Percentiles rank a stretch among this genome's conserved stretches.
Conservation (phyloP, 768 basidiomycete species). For the Russula sp. region DNA sequence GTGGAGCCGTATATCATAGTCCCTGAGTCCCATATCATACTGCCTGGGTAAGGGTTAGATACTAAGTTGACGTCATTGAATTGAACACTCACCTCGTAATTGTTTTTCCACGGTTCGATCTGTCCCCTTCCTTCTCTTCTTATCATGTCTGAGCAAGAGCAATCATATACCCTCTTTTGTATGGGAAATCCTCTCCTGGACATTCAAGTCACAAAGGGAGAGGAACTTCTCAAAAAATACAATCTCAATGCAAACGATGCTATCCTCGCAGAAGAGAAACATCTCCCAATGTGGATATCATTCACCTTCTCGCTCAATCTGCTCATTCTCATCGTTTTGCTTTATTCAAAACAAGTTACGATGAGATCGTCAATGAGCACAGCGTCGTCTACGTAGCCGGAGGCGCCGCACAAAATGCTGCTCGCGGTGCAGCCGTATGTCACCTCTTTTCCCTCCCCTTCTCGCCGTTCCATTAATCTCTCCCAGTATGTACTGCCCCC, state of each 20-base stretch:
- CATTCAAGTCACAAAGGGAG: constrained; percentile 86
- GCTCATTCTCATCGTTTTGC: constrained; percentile 6
- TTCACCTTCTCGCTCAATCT: not conserved
- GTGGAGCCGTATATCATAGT: no score
- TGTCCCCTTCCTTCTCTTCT: not conserved
- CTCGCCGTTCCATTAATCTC: constrained; percentile 10
- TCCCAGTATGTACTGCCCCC: constrained; percentile 84
- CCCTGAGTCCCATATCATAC: no score
- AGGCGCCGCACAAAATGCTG: constrained; percentile 95
- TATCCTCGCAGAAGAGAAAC: constrained; percentile 88
- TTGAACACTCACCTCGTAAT: not conserved
- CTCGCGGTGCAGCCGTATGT: constrained; percentile 90
- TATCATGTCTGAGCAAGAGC: constrained; percentile 37
- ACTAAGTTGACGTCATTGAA: not conserved
- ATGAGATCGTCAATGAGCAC: constrained; percentile 72
- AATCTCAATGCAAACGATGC: constrained; percentile 91
- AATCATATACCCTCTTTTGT: constrained; percentile 68
- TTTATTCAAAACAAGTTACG: constrained; percentile 54
- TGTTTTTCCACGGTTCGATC: constrained; percentile 1
- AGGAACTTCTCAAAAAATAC: constrained; percentile 83
- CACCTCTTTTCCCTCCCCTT: constrained; percentile 1
- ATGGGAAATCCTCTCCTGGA: constrained; percentile 96
- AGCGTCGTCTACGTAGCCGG: constrained; percentile 90
- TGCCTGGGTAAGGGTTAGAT: not conserved
- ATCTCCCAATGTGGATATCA: constrained; percentile 63